Evolutionary conservation across 129 eudicot genomes (phyloP).

Genomic region (Mikania micrantha): DNA sequence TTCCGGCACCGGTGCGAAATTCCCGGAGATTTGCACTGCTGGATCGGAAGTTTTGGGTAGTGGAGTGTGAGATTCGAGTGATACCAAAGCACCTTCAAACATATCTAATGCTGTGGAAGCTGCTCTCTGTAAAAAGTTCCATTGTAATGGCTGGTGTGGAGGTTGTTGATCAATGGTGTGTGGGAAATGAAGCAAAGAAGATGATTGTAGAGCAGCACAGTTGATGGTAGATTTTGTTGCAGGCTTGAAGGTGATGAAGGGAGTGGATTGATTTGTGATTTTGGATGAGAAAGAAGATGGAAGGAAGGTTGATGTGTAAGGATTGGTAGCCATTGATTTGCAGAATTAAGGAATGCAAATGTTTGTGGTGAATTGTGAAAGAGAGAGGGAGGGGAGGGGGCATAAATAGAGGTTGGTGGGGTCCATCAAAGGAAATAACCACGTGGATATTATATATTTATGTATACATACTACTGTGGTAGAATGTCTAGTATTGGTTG

Average conservation of each 20-base stretch:
- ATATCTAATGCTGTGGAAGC: slow-evolving; percentile 54
- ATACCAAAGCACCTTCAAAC: slow-evolving; percentile 41
- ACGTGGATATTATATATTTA: too few relatives aligned
- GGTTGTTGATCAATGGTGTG: not conserved
- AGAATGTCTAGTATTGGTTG: too few relatives aligned
- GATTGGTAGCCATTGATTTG: slow-evolving; percentile 24
- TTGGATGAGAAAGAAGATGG: slow-evolving; percentile 23
- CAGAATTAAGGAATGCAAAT: too few relatives aligned
- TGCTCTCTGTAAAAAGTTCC: slow-evolving; percentile 57
- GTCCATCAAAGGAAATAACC: slow-evolving; percentile 20
- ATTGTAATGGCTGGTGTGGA: slow-evolving; percentile 20
- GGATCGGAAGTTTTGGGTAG: slow-evolving; percentile 66
- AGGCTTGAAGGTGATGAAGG: not conserved
- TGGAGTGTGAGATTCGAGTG: slow-evolving; percentile 40
- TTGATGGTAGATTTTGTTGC: not conserved
- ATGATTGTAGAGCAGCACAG: slow-evolving; percentile 41
- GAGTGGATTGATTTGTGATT: not conserved
- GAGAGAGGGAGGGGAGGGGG: slow-evolving; percentile 1
- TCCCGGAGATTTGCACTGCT: slow-evolving; percentile 46
- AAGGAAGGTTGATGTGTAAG: slow-evolving; percentile 20
- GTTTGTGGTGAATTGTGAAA: not conserved
- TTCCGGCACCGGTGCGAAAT: slow-evolving; percentile 61
- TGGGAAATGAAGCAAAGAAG: slow-evolving; percentile 46
- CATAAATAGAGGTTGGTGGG: slow-evolving; percentile 18
- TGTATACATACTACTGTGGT: too few relatives aligned